Conservation (phyloP, 352 stramenopile species). For the Phytophthora parvispora region DNA sequence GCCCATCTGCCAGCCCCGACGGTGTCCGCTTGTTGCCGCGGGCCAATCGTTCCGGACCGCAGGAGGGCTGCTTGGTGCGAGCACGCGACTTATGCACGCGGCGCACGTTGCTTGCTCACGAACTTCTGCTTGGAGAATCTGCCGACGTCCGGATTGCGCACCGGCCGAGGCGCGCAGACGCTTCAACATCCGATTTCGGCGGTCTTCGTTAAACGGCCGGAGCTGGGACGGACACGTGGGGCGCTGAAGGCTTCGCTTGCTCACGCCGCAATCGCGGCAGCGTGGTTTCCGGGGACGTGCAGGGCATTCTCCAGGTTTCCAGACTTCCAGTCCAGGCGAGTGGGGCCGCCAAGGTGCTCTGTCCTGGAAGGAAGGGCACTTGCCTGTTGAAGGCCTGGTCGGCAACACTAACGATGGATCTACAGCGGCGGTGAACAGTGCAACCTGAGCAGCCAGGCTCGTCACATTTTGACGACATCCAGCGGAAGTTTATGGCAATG, state of each 20-base stretch:
- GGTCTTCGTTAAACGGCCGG: conserved; percentile 30
- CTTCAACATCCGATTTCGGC: conserved; percentile 36
- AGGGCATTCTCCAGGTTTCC: conserved; percentile 7
- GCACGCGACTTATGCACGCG: conserved; percentile 20
- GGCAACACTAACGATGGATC: too few species aligned
- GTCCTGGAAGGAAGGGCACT: not conserved
- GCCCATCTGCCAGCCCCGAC: conserved; percentile 14
- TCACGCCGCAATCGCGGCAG: conserved; percentile 12
- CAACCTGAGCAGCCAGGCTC: too few species aligned
- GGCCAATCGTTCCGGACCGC: conserved; percentile 27
- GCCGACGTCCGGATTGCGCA: conserved; percentile 10
- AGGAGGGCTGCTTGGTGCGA: conserved; percentile 30
- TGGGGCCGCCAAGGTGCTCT: too few species aligned
- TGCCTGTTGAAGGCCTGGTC: not conserved
- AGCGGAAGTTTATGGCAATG: too few species aligned
- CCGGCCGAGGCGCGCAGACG: conserved; percentile 3
- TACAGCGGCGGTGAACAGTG: not conserved
- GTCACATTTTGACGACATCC: too few species aligned
- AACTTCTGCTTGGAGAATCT: conserved; percentile 25
- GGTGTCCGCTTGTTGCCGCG: conserved; percentile 19
- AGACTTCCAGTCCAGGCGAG: conserved; percentile 16
- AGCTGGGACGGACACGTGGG: conserved; percentile 1
- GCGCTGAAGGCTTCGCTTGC: too few species aligned
- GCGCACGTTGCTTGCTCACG: conserved; percentile 27
- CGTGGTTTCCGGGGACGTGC: conserved; percentile 1